These are phyloP conservation scores for Pseudomassariella vexata DNA, from an alignment of 2,329 filamentous ascomycete genomes.

Conservation along the genomic window DNA sequence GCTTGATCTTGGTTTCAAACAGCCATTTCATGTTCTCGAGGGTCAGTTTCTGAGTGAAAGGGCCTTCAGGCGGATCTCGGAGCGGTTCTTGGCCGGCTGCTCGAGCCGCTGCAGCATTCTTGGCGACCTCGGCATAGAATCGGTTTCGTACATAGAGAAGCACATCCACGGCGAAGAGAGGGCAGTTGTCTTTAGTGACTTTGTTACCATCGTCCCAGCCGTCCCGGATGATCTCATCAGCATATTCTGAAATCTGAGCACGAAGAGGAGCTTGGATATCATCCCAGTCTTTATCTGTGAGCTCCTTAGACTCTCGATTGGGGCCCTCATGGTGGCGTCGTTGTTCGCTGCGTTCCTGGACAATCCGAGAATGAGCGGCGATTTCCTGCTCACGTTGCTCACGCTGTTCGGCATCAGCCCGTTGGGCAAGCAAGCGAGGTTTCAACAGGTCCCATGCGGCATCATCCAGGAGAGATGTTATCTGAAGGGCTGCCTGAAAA, in stretches of 20 bases:
- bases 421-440: constrained; percentile 61
- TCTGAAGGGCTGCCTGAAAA: constrained; percentile 68
- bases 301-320: constrained; percentile 48
- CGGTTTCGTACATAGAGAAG: constrained; percentile 59
- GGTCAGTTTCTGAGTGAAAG: constrained; percentile 58
- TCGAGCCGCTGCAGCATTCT: constrained; percentile 42
- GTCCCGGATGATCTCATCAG: constrained; percentile 63
- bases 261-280: constrained; percentile 63
- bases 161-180: constrained; percentile 67
- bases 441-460: constrained; percentile 64
- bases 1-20: constrained; percentile 71
- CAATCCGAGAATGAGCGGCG: constrained; percentile 21
- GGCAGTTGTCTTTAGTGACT: constrained; percentile 57
- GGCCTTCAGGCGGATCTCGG: constrained; percentile 44
- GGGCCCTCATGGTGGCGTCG: constrained; percentile 15
- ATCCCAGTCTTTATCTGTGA: constrained; percentile 65
- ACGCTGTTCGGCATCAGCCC: constrained; percentile 56
- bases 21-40: constrained; percentile 85
- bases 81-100: constrained; percentile 38
- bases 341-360: constrained; percentile 27
- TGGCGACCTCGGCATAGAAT: constrained; percentile 58
- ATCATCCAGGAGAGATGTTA: constrained; percentile 62
- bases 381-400: constrained; percentile 32
- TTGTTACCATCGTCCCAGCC: constrained; percentile 59
- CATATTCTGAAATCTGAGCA: constrained; percentile 57